Percentiles rank a stretch among this genome's conserved stretches.
Conservation (phyloP, 2,329 filamentous ascomycete genomes). For the Nemania abortiva region DNA sequence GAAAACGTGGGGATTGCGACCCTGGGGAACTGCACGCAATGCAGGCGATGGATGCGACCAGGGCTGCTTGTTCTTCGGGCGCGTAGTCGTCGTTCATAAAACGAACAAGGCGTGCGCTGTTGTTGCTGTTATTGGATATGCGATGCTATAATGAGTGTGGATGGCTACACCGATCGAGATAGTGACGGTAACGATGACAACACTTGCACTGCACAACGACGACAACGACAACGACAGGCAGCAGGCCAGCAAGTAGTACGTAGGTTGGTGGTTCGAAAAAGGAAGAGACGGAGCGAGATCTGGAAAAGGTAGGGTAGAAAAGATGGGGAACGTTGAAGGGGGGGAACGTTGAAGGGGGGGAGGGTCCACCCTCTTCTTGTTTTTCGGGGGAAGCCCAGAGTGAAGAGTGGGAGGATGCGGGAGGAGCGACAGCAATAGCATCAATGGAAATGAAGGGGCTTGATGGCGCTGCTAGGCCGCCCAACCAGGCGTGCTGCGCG, state of each 20-base stretch:
- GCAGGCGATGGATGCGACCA: conserved; percentile 31
- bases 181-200: conserved; percentile 4
- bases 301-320: conserved; percentile 37
- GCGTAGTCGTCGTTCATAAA: neutral
- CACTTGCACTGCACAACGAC: conserved; percentile 1
- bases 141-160: conserved; percentile 15
- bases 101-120: conserved; percentile 5
- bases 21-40: conserved; percentile 29
- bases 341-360: conserved; percentile 31
- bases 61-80: conserved; percentile 16
- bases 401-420: conserved; percentile 9
- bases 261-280: conserved; percentile 29
- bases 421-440: conserved; percentile 14
- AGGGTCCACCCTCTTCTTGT: conserved; percentile 26
- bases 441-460: conserved; percentile 41
- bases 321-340: conserved; percentile 40
- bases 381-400: conserved; percentile 10
- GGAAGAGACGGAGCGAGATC: conserved; percentile 35
- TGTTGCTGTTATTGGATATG: neutral
- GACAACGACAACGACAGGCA: conserved; percentile 2
- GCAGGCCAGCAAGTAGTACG: neutral
- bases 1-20: conserved; percentile 48
- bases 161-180: conserved; percentile 10
- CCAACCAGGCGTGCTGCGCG: conserved; percentile 24
- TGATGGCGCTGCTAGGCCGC: conserved; percentile 31